These are phyloP conservation scores for Bromus sterilis DNA, from an alignment of 176 grass and related monocot genomes.

Conservation along the genomic window DNA sequence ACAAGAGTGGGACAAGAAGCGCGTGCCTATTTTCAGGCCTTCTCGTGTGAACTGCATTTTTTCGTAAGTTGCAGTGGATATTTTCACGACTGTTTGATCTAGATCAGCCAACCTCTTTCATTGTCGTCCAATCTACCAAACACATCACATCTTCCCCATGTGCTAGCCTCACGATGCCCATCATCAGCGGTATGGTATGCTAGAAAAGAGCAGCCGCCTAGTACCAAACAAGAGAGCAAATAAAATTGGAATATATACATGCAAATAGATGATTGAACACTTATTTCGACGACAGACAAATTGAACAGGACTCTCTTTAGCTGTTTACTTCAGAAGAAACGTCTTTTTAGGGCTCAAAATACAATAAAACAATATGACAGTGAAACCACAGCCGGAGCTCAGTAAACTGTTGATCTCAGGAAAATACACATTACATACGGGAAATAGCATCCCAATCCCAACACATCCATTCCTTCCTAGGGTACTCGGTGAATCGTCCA, in stretches of 20 bases:
- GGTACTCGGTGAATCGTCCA: slow-evolving; percentile 15
- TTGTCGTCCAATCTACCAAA: too few species aligned
- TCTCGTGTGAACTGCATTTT: too few species aligned
- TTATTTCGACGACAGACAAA: slow-evolving; percentile 11
- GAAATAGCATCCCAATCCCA: slow-evolving; percentile 19
- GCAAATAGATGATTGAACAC: background rate
- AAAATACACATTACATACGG: slow-evolving; percentile 31
- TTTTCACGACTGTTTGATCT: too few species aligned
- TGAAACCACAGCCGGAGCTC: slow-evolving; percentile 23
- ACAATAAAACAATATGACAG: slow-evolving; percentile 29
- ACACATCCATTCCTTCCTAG: slow-evolving; percentile 21
- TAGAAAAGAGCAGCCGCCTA: too few species aligned
- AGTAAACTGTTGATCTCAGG: slow-evolving; percentile 31
- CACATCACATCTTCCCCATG: too few species aligned
- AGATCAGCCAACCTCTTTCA: too few species aligned
- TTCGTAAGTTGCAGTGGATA: too few species aligned
- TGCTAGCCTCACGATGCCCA: too few species aligned
- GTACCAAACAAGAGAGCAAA: too few species aligned
- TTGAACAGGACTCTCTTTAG: slow-evolving; percentile 13
- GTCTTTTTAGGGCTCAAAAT: slow-evolving; percentile 4
- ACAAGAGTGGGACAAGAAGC: too few species aligned
- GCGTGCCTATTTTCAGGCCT: too few species aligned
- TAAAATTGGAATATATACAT: background rate
- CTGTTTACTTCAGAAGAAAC: slow-evolving; percentile 37
- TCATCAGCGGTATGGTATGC: too few species aligned